Evolutionary conservation across 768 basidiomycete genomes (phyloP), one percentile per base, ranked within the genome.

Genomic region (Strobilomyces confusus): DNA sequence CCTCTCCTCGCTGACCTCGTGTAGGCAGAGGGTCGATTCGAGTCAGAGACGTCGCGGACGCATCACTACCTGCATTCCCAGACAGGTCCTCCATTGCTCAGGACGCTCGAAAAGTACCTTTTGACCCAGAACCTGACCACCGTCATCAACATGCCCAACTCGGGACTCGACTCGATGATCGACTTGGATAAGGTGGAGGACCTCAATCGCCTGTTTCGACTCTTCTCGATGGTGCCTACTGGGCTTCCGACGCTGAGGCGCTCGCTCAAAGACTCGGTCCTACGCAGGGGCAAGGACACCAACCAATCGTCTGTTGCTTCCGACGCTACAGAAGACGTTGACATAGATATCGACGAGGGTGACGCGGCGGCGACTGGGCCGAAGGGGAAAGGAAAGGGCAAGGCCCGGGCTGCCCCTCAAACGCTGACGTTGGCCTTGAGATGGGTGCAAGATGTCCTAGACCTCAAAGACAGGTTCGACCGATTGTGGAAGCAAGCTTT

Each of bases 361-460:
- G 74, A 70, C 6, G 68, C 70, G 19, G 69, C 72, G 25, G 62
- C 61, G 12, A 57, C 66, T 12, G 67, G 68, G 19, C 57, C 60
- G 56, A 79, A 75, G 61, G 78, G 70, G 49, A 90, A 79, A 73
- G 77, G 73, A 11, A 86, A 80, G 69, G 77, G 75, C 23, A 86
- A 79, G 70, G 75, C 66, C 55, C 80, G 75, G 64, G 70, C 30
- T 60, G 66, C 34, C 60, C 72, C 38, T 63, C 73, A 54, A 70
- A 73, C 83, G 0, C 69, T 85, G 20, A 67, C 73, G 13, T 62
- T 81, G 26, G 97, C 95, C 5, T 72, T 95, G 50, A 85, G 83
- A 66, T 99, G 97, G 97, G 95, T 98, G 0, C 86, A 95, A 67
- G 84, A 87, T 59, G 87, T 97, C 15, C 75, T 99, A 13, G 83